Percentiles rank a stretch among this genome's conserved stretches.
phyloP scores from a whole-genome alignment of 1,284 basidiomycete species.

The Cutaneotrichosporon mucoides region DNA sequence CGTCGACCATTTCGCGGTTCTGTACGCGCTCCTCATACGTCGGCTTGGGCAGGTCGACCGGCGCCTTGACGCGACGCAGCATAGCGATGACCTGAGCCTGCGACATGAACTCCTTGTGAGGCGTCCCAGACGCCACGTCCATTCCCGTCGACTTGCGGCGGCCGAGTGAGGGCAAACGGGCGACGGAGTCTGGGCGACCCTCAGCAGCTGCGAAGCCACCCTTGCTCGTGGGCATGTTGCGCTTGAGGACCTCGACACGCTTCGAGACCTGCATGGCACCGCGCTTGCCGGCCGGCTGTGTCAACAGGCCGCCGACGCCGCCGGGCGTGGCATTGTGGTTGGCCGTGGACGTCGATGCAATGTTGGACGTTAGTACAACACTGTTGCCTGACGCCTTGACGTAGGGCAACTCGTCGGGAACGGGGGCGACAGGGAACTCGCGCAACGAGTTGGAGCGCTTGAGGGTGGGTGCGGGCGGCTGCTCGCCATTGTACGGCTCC shows the following conservation, averaged over 20 bases:
- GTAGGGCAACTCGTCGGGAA: constrained; percentile 37
- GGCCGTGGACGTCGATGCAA: constrained; percentile 71
- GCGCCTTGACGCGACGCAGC: constrained; percentile 31
- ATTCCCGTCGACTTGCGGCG: constrained; percentile 19
- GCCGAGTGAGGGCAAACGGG: background rate
- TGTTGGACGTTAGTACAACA: constrained; percentile 82
- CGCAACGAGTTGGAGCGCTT: constrained; percentile 35
- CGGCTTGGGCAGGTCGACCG: constrained; percentile 22
- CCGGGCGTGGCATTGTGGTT: constrained; percentile 32
- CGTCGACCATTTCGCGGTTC: constrained; percentile 38
- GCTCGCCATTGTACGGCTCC: constrained; percentile 33
- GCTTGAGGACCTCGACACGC: constrained; percentile 48
- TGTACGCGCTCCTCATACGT: constrained; percentile 28
- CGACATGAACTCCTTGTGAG: constrained; percentile 33
- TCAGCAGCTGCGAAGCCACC: background rate
- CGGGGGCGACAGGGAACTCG: constrained; percentile 22
- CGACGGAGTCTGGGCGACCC: background rate
- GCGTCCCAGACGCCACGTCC: constrained; percentile 3
- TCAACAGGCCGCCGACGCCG: background rate
- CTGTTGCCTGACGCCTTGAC: constrained; percentile 94
- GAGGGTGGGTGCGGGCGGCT: constrained; percentile 28
- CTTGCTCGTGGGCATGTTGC: constrained; percentile 25
- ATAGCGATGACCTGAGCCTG: constrained; percentile 41
- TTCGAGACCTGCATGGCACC: constrained; percentile 47
- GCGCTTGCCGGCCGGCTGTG: constrained; percentile 23